Evolutionary conservation across 2,329 filamentous ascomycete species (phyloP).

Genomic region (Alternaria conjuncta): DNA sequence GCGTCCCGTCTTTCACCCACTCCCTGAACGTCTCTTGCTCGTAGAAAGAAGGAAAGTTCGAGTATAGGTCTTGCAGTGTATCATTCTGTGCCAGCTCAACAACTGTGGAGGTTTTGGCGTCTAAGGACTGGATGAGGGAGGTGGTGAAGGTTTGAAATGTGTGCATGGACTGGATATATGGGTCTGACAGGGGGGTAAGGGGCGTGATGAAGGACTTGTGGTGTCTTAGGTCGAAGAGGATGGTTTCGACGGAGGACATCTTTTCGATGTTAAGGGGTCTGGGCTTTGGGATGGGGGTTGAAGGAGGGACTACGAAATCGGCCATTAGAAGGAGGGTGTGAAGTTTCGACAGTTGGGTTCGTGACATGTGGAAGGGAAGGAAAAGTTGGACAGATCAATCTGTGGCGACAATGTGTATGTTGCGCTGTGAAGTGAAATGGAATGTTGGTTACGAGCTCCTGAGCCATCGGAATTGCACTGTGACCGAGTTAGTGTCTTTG

Average conservation of each 20-base stretch:
- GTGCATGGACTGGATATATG: constrained; percentile 1
- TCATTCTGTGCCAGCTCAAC: background rate
- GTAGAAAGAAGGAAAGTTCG: background rate
- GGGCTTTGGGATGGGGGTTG: background rate
- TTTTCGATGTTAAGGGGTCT: background rate
- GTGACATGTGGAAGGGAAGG: no score
- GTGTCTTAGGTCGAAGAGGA: background rate
- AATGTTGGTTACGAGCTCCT: background rate
- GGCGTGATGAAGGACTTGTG: background rate
- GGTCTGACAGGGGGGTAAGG: background rate
- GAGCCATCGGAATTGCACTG: background rate
- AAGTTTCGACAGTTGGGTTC: background rate
- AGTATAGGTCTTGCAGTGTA: background rate
- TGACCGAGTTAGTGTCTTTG: background rate
- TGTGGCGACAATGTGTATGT: background rate
- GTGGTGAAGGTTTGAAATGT: constrained; percentile 9
- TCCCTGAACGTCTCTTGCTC: background rate
- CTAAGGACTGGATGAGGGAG: background rate
- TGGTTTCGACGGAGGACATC: background rate
- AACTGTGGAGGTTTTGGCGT: background rate
- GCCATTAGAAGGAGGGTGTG: background rate
- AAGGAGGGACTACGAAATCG: background rate
- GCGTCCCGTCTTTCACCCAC: constrained; percentile 9
- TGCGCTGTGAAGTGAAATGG: background rate
- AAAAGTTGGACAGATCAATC: background rate